Base-by-base conservation (phyloP, 805 yeast species). In the Lipomyces yamadae region DNA sequence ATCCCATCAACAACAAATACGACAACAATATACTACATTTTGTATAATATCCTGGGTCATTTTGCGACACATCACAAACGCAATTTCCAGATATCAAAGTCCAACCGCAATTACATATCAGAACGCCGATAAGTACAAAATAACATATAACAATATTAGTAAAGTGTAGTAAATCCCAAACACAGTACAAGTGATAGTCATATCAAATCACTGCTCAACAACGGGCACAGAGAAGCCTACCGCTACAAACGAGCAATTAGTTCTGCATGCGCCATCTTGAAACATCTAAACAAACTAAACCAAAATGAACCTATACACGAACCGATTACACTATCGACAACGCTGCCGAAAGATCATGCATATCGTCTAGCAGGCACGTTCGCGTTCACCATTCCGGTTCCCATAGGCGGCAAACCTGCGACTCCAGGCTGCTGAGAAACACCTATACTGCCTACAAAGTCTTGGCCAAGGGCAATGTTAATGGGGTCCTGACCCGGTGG, bases 401-500 rank as follows among this genome's bases (percentile, higher is more conserved):
- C 55, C 55, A 52, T 52, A 7, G 35, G 35, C 15, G 48, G 48
- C 59, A 56, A 15, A 35, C 59, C 59, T 15, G 59, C 35, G 13
- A 56, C 54, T 29, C 59, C 59, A 11, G 54, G 58, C 52, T 63
- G 66, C 34, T 52, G 55, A 5, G 61, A 62, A 29, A 64, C 7
- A 13, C 58, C 61, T 33, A 32, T 60, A 48, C 52, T 45, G 30
- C 56, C n/a, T 30, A 64, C 68, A 18, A 62, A 62, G 39, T 68
- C 71, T 45, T 68, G 71, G 39, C 61, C 63, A 42, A 68, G 67
- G 10, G 69, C 69, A n/a, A 68, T 42, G 4, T 60, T 55, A 39
- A 62, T 59, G 5, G 68, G 71, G 37, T 66, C 71, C 42, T 68
- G 71, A 8, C 71, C 71, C n/a, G 71, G 61, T 0, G 71, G 70